Base-by-base conservation (phyloP, 1,284 basidiomycete genomes). In the Schizophyllum amplum region DNA sequence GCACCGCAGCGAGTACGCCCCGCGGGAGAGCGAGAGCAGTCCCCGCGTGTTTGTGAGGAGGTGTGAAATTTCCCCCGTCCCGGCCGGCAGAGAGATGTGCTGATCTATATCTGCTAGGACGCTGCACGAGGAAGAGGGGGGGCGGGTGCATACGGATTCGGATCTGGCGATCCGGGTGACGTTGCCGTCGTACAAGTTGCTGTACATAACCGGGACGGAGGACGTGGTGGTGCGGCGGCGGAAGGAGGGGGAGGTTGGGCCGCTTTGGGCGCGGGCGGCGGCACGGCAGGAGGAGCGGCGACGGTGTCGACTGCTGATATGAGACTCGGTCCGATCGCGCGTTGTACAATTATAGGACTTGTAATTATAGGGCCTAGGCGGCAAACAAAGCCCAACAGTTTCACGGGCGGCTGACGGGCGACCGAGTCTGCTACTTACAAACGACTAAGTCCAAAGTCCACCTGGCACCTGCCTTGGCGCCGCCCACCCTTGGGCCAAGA, bases 131-230 rank as follows among this genome's bases (percentile, higher is more conserved):
- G 65, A 67, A 24, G 68, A 66, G 51, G 71, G 59, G 21, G 57
- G 59, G 24, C 7, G 67, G 66, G 62, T 55, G 20, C 48, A 58
- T 4, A 64, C 64, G 54, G 69, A 64, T 4, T 70, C 68, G 55
- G 69, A 71, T 53, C 71, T 88, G 71, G 78, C 75, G 57, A 78
- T 92, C 60, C 82, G 84, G 60, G 79, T 94, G 52, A 78, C 79
- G 54, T 63, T 80, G 57, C 79, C 83, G 53, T 81, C 78, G 60
- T 92, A 92, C 77, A 85, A 84, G 69, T 70, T 93, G 59, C 76
- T 89, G 72, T 92, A 89, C 67, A 87, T 86, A 63, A 76, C 74
- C 6, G 86, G 80, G 48, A 71, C 72, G 15, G 86, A 86, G 66
- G 84, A 87, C 49, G 63, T 69, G 47, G 53, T 82, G 23, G 72